A percentile compares a stretch with the other conserved stretches of the same genome.
phyloP scores from a whole-genome alignment of 495 filamentous ascomycete species.

The Penicillium alfredii region DNA sequence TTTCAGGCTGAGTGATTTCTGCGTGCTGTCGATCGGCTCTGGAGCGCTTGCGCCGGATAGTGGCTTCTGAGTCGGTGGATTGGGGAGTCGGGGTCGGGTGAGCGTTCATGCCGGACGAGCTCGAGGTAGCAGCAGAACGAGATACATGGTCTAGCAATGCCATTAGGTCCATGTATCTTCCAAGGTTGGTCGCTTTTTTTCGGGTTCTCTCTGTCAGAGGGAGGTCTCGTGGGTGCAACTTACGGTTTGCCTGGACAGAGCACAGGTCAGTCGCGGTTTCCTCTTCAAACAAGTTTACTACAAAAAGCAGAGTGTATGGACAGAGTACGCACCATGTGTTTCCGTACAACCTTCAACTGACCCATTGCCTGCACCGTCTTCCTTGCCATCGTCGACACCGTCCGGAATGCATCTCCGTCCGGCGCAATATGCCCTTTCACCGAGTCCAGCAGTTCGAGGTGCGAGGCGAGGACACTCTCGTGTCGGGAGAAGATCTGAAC shows the following conservation, averaged over 20 bases:
- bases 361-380: constrained; percentile 32
- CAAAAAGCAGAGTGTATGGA: not conserved
- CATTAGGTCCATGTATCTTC: no score
- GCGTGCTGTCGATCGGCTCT: constrained; percentile 9
- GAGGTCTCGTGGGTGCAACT: constrained; percentile 8
- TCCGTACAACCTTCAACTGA: constrained; percentile 30
- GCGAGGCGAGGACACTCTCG: constrained; percentile 29
- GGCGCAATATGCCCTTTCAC: constrained; percentile 19
- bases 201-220: no score
- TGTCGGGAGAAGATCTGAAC: constrained; percentile 32
- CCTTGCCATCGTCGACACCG: constrained; percentile 32
- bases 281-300: no score
- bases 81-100: constrained; percentile 3
- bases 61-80: constrained; percentile 7
- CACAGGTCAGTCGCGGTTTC: constrained; percentile 1
- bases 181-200: no score
- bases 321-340: constrained; percentile 28
- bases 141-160: no score
- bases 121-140: no score
- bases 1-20: no score
- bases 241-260: constrained; percentile 17
- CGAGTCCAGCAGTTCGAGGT: constrained; percentile 29
- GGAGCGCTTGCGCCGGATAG: constrained; percentile 9
- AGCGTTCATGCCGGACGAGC: constrained; percentile 1
- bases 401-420: constrained; percentile 20